A percentile compares a stretch with the other conserved stretches of the same genome.
phyloP scores from a whole-genome alignment of 1,284 basidiomycete genomes.

The Stygiomarasmius scandens region DNA sequence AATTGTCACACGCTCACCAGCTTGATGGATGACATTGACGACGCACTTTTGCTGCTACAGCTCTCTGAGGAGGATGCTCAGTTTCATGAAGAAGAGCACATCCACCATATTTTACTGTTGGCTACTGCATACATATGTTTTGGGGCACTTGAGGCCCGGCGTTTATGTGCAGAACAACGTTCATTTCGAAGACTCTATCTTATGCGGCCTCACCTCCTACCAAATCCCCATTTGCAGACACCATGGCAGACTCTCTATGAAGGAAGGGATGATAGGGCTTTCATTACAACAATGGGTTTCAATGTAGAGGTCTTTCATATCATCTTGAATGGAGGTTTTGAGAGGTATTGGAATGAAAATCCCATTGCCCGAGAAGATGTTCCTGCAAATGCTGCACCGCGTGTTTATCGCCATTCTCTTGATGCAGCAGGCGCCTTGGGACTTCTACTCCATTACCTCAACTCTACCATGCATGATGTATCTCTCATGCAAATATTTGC shows the following conservation, averaged over 20 bases:
- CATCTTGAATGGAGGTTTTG: no score
- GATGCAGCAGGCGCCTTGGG: constrained; percentile 52
- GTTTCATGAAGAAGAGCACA: no score
- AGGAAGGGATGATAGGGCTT: constrained; percentile 39
- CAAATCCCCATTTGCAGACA: constrained; percentile 34
- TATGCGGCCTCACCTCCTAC: constrained; percentile 30
- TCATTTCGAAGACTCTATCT: no score
- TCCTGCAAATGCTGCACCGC: constrained; percentile 26
- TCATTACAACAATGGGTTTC: constrained; percentile 51
- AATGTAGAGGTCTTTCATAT: constrained; percentile 27
- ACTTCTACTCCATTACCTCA: constrained; percentile 45
- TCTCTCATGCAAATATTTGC: constrained; percentile 41
- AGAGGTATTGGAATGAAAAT: constrained; percentile 31
- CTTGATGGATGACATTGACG: no score
- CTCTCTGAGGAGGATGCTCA: no score
- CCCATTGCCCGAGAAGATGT: constrained; percentile 35
- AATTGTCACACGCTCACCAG: no score
- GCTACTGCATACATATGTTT: no score
- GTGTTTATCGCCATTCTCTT: constrained; percentile 33
- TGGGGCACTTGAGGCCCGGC: no score
- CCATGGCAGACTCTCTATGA: constrained; percentile 39
- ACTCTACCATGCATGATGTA: constrained; percentile 40
- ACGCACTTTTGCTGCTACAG: no score
- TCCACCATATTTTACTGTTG: no score
- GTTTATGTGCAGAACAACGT: no score